A percentile compares a stretch with the other conserved stretches of the same genome.
phyloP scores from a whole-genome alignment of 192 early-diverging fungal species.

The Diversispora epigaea region DNA sequence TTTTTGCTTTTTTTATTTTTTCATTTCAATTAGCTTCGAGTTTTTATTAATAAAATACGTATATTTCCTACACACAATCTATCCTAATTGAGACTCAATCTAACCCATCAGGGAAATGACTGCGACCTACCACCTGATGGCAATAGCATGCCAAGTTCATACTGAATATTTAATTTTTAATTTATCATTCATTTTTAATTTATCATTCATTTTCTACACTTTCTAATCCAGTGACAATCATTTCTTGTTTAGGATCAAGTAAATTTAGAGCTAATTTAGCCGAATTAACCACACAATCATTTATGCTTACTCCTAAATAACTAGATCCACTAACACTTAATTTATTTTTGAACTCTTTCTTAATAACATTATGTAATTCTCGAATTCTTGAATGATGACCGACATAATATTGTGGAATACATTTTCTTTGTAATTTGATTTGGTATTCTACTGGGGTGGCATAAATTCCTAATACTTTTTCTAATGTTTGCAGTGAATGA shows the following conservation, averaged over 20 bases:
- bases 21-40: too few species aligned
- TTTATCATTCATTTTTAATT: neutral
- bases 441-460: slow-evolving; percentile 46
- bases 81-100: too few species aligned
- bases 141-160: too few species aligned
- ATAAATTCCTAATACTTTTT: slow-evolving; percentile 60
- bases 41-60: too few species aligned
- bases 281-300: slow-evolving; percentile 75
- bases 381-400: slow-evolving; percentile 72
- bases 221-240: slow-evolving; percentile 35
- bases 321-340: slow-evolving; percentile 78
- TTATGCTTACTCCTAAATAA: slow-evolving; percentile 82
- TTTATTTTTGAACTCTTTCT: slow-evolving; percentile 48
- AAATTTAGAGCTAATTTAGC: slow-evolving; percentile 59
- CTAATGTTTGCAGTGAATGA: slow-evolving; percentile 58
- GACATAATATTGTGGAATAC: slow-evolving; percentile 88
- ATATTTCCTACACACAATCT: too few species aligned
- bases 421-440: slow-evolving; percentile 64
- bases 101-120: too few species aligned
- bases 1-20: too few species aligned
- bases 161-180: too few species aligned
- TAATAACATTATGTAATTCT: slow-evolving; percentile 59
- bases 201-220: neutral
- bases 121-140: too few species aligned
- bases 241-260: slow-evolving; percentile 39